Conservation (phyloP, 2,329 filamentous ascomycete species). For the Exophiala phaeomuriformis region DNA sequence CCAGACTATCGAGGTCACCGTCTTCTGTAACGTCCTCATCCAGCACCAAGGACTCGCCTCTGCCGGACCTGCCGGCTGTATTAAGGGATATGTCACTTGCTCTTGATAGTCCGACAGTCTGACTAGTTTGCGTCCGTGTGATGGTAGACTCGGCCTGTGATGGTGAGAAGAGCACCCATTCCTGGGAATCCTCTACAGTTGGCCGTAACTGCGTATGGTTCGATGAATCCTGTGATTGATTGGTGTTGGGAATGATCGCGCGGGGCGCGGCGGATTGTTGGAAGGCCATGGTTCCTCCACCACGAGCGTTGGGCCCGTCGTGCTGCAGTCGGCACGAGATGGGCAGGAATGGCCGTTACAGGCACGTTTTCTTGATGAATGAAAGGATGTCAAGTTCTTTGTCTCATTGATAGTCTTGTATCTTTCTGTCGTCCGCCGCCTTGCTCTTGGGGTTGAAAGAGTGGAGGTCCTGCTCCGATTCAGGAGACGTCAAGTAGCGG, state of each 20-base stretch:
- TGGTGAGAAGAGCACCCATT: conserved; percentile 94
- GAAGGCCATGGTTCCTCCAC: conserved; percentile 24
- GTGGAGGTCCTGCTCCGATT: conserved; percentile 17
- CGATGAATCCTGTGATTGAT: conserved; percentile 16
- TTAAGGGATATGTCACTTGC: conserved; percentile 74
- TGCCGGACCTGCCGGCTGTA: conserved; percentile 56
- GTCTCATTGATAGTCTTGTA: conserved; percentile 7
- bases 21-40: conserved; percentile 49
- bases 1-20: conserved; percentile 84
- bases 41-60: conserved; percentile 41
- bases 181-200: conserved; percentile 61
- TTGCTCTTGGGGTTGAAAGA: not conserved
- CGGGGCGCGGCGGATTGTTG: conserved; percentile 22
- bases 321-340: conserved; percentile 14
- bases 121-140: conserved; percentile 59
- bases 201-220: conserved; percentile 26
- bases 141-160: conserved; percentile 57
- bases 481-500: conserved; percentile 7
- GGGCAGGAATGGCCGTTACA: not conserved
- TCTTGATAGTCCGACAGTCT: conserved; percentile 61
- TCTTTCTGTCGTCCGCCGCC: not conserved
- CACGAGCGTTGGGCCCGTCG: conserved; percentile 13
- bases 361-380: not conserved
- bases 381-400: conserved; percentile 2
- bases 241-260: conserved; percentile 16